These are phyloP conservation scores for Delonix regia DNA, from an alignment of 306 rosid genomes.

Conservation along the genomic window DNA sequence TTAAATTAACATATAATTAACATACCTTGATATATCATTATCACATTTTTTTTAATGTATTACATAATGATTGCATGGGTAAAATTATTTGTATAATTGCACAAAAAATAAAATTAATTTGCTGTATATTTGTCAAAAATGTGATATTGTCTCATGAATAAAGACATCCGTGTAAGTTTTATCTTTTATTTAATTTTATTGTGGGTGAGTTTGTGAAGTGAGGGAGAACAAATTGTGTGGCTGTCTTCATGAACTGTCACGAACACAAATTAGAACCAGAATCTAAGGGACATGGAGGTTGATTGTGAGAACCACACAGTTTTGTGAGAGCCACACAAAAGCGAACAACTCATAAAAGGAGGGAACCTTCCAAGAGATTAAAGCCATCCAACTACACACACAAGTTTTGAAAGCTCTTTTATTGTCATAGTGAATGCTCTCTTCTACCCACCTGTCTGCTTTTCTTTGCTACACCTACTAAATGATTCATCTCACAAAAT, in stretches of 20 bases:
- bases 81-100: no score
- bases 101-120: no score
- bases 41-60: no score
- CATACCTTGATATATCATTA: no score
- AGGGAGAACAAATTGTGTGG: neutral
- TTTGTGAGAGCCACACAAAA: neutral
- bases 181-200: no score
- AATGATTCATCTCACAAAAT: neutral
- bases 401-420: slow-evolving; percentile 26
- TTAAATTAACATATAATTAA: no score
- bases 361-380: neutral
- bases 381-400: slow-evolving; percentile 28
- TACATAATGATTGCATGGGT: no score
- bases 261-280: neutral
- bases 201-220: neutral
- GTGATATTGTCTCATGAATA: no score
- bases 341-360: neutral
- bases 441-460: slow-evolving; percentile 1
- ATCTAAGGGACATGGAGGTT: neutral
- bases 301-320: neutral
- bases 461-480: slow-evolving; percentile 9
- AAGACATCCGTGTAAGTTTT: no score
- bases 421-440: slow-evolving; percentile 33
- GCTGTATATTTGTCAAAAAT: no score
- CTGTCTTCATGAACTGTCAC: neutral